phyloP scores from a whole-genome alignment of 768 basidiomycete genomes.

The Paxillus ammoniavirescens region DNA sequence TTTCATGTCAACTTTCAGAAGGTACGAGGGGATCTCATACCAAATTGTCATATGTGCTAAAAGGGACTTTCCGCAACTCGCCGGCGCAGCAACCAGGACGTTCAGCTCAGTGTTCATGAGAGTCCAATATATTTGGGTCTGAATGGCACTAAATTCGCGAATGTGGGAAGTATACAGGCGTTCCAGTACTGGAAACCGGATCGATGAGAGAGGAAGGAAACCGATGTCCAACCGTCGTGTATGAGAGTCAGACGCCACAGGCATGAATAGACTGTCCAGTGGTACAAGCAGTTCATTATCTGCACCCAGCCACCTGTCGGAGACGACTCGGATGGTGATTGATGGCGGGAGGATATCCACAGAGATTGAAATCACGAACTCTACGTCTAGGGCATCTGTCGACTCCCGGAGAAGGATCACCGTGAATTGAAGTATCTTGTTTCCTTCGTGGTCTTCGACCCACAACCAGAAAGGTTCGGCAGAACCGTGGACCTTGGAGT shows the following conservation, averaged over 20 bases:
- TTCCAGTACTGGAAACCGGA: slow-evolving; percentile 46
- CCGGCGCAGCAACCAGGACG: slow-evolving; percentile 73
- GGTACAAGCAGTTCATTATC: slow-evolving; percentile 69
- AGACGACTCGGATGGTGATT: slow-evolving; percentile 75
- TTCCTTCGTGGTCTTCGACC: slow-evolving; percentile 84
- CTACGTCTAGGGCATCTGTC: slow-evolving; percentile 56
- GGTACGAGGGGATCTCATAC: slow-evolving; percentile 43
- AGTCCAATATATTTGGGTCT: slow-evolving; percentile 89
- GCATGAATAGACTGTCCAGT: slow-evolving; percentile 76
- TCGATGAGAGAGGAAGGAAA: slow-evolving; percentile 57
- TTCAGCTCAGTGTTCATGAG: slow-evolving; percentile 65
- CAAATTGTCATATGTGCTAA: slow-evolving; percentile 69
- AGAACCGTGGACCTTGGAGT: slow-evolving; percentile 64
- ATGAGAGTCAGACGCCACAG: slow-evolving; percentile 51
- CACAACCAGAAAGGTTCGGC: slow-evolving; percentile 93
- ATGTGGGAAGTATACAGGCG: slow-evolving; percentile 45
- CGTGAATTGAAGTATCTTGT: slow-evolving; percentile 78
- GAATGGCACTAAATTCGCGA: slow-evolving; percentile 74
- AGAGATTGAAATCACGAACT: slow-evolving; percentile 80
- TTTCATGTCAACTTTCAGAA: slow-evolving; percentile 12
- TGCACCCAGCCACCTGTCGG: slow-evolving; percentile 92
- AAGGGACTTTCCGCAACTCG: slow-evolving; percentile 77
- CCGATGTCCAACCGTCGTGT: slow-evolving; percentile 72
- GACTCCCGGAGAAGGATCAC: slow-evolving; percentile 70
- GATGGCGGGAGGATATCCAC: slow-evolving; percentile 55